Conservation (phyloP, 2,329 filamentous ascomycete species). For the Mariannaea elegans region DNA sequence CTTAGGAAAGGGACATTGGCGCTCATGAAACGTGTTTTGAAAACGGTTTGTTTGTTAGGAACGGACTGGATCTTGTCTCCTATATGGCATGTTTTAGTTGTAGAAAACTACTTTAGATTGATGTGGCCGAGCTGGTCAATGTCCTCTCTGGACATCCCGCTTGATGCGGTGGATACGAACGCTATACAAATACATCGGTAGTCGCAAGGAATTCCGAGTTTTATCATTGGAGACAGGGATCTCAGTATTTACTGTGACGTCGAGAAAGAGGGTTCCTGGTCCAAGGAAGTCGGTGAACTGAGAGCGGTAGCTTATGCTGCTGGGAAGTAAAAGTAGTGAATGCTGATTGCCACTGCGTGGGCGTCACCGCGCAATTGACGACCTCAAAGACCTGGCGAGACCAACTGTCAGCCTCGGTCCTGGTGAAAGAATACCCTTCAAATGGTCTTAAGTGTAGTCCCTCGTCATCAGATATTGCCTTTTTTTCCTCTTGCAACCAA, state of each 20-base stretch:
- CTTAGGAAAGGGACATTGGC: conserved; percentile 24
- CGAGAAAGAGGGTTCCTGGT: no score
- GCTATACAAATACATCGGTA: neutral
- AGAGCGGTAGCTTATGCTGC: no score
- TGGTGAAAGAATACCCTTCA: neutral
- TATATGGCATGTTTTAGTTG: conserved; percentile 16
- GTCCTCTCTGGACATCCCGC: conserved; percentile 17
- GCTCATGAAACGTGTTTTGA: conserved; percentile 20
- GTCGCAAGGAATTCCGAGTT: conserved; percentile 1
- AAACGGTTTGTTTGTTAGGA: conserved; percentile 11
- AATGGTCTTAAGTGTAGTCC: neutral
- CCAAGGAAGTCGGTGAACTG: no score
- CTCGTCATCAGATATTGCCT: conserved; percentile 38
- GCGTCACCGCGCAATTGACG: no score
- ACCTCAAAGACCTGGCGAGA: conserved; percentile 2
- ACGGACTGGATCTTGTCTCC: conserved; percentile 31
- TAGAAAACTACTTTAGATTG: conserved; percentile 21
- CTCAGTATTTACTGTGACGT: neutral
- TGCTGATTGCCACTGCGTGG: no score
- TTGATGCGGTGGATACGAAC: conserved; percentile 18
- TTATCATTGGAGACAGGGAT: no score
- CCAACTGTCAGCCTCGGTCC: conserved; percentile 27
- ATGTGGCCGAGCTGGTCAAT: conserved; percentile 14
- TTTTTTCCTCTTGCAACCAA: conserved; percentile 36
- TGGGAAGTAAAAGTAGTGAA: no score